Evolutionary conservation across 164 flowering plant genomes (phyloP), one percentile per base, ranked within the genome.

Genomic region (Magnolia kwangsiensis): DNA sequence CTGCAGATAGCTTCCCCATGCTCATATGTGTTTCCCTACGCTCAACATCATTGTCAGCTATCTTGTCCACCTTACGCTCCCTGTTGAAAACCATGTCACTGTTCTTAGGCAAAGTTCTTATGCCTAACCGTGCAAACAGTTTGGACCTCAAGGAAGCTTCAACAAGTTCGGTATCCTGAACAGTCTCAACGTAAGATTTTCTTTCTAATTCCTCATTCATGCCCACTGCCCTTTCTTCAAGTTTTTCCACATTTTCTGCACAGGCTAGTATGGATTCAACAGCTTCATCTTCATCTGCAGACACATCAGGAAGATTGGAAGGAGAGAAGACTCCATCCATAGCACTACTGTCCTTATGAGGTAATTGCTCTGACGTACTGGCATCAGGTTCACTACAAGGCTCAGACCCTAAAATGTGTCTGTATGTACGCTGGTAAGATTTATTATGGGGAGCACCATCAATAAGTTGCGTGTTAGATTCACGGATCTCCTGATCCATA

Each of bases 101-200:
- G 66, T 69, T 72, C 81, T 83, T 85, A 6, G 77, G 76, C 8
- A 72, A 75, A 37, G 68, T 76, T 82, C 80, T 88, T 23, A 20
- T 73, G 70, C 89, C 85, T 50, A 90, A 81, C 71, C 89, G 86
- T 76, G 89, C 88, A 90, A 88, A 81, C 78, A 95, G 79, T 86
- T 93, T 79, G 70, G 95, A 90, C 83, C 98, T 87, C 29, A 95
- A 83, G 64, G 89, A 84, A 69, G 90, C 94, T 85, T 95, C 98
- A 72, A 87, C 93, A 81, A 84, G 83, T 63, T 88, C 81, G 78
- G 84, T 74, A 75, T 90, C 91, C 73, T 82, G 80, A 10, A 82
- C 18, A 59, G 63, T 75, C 78, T 82, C 86, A 73, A 50, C 2
- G 7, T 73, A 63, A 63, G 51, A 51, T 59, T 64, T 82, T 66